phyloP scores from a whole-genome alignment of 164 flowering plant genomes.

The Litsea cubeba region DNA sequence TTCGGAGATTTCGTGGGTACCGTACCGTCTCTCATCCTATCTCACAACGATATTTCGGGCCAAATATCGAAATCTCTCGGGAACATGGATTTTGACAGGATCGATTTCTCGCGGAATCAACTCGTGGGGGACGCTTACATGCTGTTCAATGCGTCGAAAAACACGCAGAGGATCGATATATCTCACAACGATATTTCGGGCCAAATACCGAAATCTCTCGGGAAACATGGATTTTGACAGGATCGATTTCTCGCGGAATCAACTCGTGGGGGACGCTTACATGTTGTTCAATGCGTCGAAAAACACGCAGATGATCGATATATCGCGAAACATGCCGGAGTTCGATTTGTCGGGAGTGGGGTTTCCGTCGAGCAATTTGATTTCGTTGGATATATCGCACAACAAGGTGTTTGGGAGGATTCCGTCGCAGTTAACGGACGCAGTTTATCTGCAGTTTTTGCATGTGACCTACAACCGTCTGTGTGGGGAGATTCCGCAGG shows the following conservation, averaged over 20 bases:
- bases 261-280: background rate
- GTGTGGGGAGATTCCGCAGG: background rate
- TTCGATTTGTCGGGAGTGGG: background rate
- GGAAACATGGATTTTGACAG: background rate
- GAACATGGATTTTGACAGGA: too few species aligned
- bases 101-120: too few species aligned
- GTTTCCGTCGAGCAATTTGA: background rate
- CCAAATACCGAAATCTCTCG: slow-evolving; percentile 29
- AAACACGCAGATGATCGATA: background rate
- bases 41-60: slow-evolving; percentile 65
- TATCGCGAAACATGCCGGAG: background rate
- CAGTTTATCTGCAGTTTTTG: background rate
- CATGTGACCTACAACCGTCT: background rate
- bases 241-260: background rate
- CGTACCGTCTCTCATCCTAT: slow-evolving; percentile 28
- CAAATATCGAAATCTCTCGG: too few species aligned
- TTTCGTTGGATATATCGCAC: background rate
- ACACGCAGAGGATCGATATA: too few species aligned
- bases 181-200: too few species aligned
- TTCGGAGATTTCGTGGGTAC: slow-evolving; percentile 8
- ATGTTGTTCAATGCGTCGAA: background rate
- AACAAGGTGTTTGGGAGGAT: background rate
- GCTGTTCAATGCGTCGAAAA: too few species aligned
- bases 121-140: too few species aligned
- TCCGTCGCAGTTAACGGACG: background rate